A percentile compares a stretch with the other conserved stretches of the same genome.
Evolutionary conservation across 148 eudicot species (phyloP).

Genomic region (Gaultheria prostrata): DNA sequence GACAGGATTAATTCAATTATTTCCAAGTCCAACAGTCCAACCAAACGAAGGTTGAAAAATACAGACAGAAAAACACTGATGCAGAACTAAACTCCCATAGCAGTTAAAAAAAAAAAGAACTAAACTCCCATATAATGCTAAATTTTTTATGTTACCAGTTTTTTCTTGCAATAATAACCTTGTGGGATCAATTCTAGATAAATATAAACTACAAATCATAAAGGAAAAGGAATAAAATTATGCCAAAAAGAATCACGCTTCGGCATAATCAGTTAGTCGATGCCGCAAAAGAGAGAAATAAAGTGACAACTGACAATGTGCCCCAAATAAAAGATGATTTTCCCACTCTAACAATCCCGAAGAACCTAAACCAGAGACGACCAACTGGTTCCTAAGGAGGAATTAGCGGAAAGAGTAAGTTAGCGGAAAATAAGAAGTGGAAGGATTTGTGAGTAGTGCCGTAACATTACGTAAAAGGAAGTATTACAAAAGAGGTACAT

Average conservation of each 20-base stretch:
- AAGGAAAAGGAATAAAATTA: not conserved
- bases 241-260: not conserved
- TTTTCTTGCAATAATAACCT: not conserved
- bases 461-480: not conserved
- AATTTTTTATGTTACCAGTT: not conserved
- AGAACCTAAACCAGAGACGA: not conserved
- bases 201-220: not conserved
- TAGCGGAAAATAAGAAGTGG: not conserved
- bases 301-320: not conserved
- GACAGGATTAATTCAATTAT: too few species aligned
- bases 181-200: not conserved
- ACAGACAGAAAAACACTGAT: not conserved
- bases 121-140: not conserved
- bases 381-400: not conserved
- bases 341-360: not conserved
- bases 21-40: too few species aligned
- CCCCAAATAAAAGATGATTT: not conserved
- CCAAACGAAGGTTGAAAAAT: not conserved
- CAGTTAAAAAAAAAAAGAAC: too few species aligned
- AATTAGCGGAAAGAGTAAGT: not conserved
- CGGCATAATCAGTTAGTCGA: not conserved
- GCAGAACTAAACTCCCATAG: not conserved
- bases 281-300: not conserved
- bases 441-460: not conserved
- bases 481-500: not conserved